These are phyloP conservation scores for Kwoniella dendrophila DNA, from an alignment of 768 basidiomycete species.

Conservation along the genomic window DNA sequence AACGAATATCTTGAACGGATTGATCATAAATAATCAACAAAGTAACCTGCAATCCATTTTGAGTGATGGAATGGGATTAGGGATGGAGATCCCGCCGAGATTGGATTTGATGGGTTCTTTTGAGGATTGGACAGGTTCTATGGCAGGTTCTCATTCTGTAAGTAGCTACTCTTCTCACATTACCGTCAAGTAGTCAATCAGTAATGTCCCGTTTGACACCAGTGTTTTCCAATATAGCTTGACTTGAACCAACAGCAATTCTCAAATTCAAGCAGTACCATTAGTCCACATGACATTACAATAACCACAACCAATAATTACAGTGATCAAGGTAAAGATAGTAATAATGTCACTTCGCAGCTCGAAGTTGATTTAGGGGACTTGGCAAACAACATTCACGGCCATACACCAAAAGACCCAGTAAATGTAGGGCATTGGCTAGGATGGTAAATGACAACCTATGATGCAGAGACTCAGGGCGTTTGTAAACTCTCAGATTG, in stretches of 20 bases:
- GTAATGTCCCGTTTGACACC: too few species aligned
- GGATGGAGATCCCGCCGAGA: conserved; percentile 1
- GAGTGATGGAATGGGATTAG: neutral
- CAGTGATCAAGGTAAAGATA: too few species aligned
- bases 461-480: neutral
- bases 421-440: neutral
- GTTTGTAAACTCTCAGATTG: neutral
- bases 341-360: too few species aligned
- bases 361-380: too few species aligned
- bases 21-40: too few species aligned
- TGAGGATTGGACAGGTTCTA: conserved; percentile 3
- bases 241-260: too few species aligned
- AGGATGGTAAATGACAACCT: neutral
- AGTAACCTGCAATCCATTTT: neutral
- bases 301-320: too few species aligned
- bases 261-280: too few species aligned
- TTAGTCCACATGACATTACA: too few species aligned
- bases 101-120: conserved; percentile 12
- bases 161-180: neutral
- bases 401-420: neutral
- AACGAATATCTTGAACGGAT: neutral
- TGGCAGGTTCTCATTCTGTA: neutral
- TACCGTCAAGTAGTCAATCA: neutral
- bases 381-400: too few species aligned
- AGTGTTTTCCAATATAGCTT: too few species aligned